phyloP scores from a whole-genome alignment of 176 grass and related monocot genomes.

The Oryza nivara region DNA sequence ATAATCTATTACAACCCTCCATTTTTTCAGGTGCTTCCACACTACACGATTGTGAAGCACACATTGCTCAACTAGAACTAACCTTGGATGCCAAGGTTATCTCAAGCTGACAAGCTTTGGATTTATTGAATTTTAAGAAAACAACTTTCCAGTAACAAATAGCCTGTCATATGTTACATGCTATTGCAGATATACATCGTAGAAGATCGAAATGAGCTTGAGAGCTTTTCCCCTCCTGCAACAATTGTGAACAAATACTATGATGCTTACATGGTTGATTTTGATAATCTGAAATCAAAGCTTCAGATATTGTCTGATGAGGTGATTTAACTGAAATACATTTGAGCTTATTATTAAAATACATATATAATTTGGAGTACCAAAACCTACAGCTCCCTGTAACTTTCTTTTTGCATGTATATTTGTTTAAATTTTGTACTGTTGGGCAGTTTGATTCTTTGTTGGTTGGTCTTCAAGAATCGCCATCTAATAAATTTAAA shows the following conservation, averaged over 20 bases:
- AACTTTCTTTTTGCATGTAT: neutral
- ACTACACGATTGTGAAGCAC: slow-evolving; percentile 49
- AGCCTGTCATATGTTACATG: slow-evolving; percentile 26
- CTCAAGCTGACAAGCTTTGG: slow-evolving; percentile 10
- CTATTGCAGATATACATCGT: slow-evolving; percentile 53
- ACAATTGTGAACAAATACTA: slow-evolving; percentile 58
- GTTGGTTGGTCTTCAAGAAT: slow-evolving; percentile 60
- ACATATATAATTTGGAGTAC: slow-evolving; percentile 24
- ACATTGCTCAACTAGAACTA: slow-evolving; percentile 60
- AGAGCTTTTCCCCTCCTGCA: slow-evolving; percentile 47
- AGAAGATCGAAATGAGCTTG: slow-evolving; percentile 57
- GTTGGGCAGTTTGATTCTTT: slow-evolving; percentile 52
- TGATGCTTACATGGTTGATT: slow-evolving; percentile 57
- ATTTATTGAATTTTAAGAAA: slow-evolving; percentile 31
- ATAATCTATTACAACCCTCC: neutral
- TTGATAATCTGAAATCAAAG: slow-evolving; percentile 52
- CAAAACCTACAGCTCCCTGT: slow-evolving; percentile 17
- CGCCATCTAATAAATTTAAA: slow-evolving; percentile 59
- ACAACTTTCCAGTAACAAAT: neutral
- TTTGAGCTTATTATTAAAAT: slow-evolving; percentile 18
- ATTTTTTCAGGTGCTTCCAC: slow-evolving; percentile 48
- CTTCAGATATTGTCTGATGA: slow-evolving; percentile 46
- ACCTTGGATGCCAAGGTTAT: slow-evolving; percentile 58
- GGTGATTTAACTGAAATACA: slow-evolving; percentile 47
- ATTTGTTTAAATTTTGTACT: slow-evolving; percentile 32